Evolutionary conservation across 306 rosid species (phyloP), one percentile per base, ranked within the genome.

Genomic region (Mimosa bimucronata): DNA sequence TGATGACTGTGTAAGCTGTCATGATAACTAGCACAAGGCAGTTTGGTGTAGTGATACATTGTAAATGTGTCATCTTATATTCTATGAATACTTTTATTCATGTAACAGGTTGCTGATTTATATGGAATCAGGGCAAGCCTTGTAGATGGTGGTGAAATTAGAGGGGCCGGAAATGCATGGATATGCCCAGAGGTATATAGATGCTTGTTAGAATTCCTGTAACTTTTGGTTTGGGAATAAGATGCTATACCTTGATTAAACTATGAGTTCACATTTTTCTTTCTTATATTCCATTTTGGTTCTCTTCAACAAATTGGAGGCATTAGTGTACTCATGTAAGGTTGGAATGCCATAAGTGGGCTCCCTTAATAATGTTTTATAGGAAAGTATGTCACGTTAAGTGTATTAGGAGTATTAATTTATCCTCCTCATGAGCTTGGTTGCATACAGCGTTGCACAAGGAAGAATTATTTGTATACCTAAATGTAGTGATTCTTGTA

Each of bases 101-200:
- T 73, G 45, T 75, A 19, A 75, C 88, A 95, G 98, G 91, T 95
- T 80, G 98, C 93, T n/a, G 98, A 95, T 85, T 85, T 95, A 77
- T 92, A 95, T 83, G 98, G 97, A 82, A 89, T 95, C 81, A 90
- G 98, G 82, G 98, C 96, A 30, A 91, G 81, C 86, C 96, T 95
- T 83, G 91, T 90, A 64, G 98, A 95, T 84, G 98, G 98, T 58
- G 98, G 98, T 89, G 98, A 95, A 89, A 90, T 95, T 88, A 92
- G 92, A 84, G 98, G 98, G 60, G 98, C 98, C 79, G 98, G 98
- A 81, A 91, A 94, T 90, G 95, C 92, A 50, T 95, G 98, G 98
- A 86, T 95, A 77, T 92, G 98, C 86, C 90, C 96, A 57, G 98
- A 95, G 98, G 98, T 95, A 88, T 73, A 30, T 79, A 40, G 58